Percentiles rank a stretch among this genome's conserved stretches.
phyloP scores from a whole-genome alignment of 2,329 filamentous ascomycete species.

The Teratosphaeria destructans region DNA sequence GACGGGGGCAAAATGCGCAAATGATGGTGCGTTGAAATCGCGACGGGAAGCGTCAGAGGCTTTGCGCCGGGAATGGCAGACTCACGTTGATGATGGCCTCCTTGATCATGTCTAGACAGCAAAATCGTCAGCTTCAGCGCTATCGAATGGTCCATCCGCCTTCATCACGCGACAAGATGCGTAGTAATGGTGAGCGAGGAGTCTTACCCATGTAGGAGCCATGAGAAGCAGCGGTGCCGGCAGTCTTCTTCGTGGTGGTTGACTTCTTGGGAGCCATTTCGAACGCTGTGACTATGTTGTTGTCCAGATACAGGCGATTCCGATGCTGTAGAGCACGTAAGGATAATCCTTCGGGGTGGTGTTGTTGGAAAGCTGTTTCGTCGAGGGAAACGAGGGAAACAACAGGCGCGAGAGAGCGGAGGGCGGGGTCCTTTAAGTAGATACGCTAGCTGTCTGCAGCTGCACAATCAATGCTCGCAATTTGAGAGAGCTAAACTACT shows the following conservation, averaged over 20 bases:
- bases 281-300: constrained; percentile 4
- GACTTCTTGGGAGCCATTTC: constrained; percentile 59
- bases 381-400: neutral
- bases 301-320: neutral
- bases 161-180: neutral
- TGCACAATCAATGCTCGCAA: neutral
- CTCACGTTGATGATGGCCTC: constrained; percentile 61
- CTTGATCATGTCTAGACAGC: constrained; percentile 57
- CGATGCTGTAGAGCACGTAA: neutral
- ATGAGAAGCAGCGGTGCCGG: constrained; percentile 44
- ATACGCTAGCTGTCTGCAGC: neutral
- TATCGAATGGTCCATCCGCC: constrained; percentile 2
- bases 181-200: neutral
- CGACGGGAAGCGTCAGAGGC: constrained; percentile 11
- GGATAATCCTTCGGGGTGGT: neutral
- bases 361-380: neutral
- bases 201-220: constrained; percentile 56
- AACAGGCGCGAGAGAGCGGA: neutral
- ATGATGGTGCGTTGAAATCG: constrained; percentile 12
- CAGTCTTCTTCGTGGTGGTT: constrained; percentile 45
- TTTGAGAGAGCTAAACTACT: neutral
- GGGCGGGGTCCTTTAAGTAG: neutral
- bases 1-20: constrained; percentile 3
- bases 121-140: constrained; percentile 42
- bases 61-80: constrained; percentile 43